Evolutionary conservation across 805 yeast genomes (phyloP), one percentile per base, ranked within the genome.

Genomic region (Candida ortonii): DNA sequence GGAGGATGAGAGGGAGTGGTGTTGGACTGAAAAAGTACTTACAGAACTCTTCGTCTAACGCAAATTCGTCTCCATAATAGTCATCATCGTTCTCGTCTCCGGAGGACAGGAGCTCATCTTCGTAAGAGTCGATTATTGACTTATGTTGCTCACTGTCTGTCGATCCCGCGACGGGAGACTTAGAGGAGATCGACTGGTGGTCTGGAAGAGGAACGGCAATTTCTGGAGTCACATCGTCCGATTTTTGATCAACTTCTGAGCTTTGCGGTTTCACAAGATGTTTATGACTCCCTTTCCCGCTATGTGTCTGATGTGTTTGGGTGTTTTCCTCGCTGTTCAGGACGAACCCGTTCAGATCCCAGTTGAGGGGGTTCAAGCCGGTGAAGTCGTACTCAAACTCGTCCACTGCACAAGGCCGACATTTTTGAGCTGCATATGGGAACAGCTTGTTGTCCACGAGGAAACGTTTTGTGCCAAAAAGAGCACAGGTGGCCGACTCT

Each of bases 311-410:
- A n/a, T n/a, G n/a, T n/a, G n/a, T n/a, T n/a, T n/a, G n/a, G n/a
- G n/a, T n/a, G n/a, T n/a, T n/a, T n/a, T n/a, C n/a, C n/a, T n/a
- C n/a, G n/a, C n/a, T n/a, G n/a, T n/a, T n/a, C 16, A 49, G 32
- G 0, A 45, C 46, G 20, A 47, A 28, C 9, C 47, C 46, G 18
- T 47, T 41, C 7, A 57, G 28, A 33, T 57, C 56, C 63, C 63
- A 58, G 39, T 49, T 48, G 23, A 55, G 36, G 2, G 61, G 61
- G 28, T 52, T 56, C 9, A 53, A 32, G 17, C 44, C 37, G 5
- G 50, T 40, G 34, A 55, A 57, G 31, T 57, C 57, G 25, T 50
- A 54, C 25, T 57, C 59, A 29, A 44, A 53, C 22, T 56, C 59
- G 25, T 50, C 55, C 14, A 58, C 59, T 9, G 62, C 63, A 44